Conservation (phyloP, 1,139 yeast species). For the Pichia terricola region DNA sequence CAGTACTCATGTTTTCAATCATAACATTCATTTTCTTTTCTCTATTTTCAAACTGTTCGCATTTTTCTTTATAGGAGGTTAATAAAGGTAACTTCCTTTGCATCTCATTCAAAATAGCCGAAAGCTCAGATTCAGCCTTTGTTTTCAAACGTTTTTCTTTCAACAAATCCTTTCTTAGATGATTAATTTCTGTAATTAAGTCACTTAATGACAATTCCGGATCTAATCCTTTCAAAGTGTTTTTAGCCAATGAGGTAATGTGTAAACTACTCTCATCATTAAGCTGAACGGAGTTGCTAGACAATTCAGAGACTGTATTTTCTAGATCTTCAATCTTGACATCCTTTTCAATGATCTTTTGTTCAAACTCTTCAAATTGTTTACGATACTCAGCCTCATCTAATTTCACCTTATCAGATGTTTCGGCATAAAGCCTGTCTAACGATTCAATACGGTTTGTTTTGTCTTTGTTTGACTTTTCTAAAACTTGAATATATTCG, state of each 20-base stretch:
- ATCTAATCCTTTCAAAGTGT: slow-evolving; percentile 18
- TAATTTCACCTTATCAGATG: slow-evolving; percentile 31
- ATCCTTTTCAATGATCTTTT: slow-evolving; percentile 19
- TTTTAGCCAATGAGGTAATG: slow-evolving; percentile 18
- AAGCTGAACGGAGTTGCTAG: slow-evolving; percentile 15
- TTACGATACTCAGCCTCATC: slow-evolving; percentile 27
- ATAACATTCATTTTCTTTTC: slow-evolving; percentile 41
- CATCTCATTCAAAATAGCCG: slow-evolving; percentile 62
- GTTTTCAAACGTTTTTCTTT: slow-evolving; percentile 67
- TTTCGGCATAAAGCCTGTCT: slow-evolving; percentile 36
- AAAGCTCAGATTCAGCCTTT: slow-evolving; percentile 60
- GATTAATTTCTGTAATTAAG: slow-evolving; percentile 56
- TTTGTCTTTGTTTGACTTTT: slow-evolving; percentile 40
- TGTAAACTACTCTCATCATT: slow-evolving; percentile 3
- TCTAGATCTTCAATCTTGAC: slow-evolving; percentile 35
- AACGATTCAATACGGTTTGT: slow-evolving; percentile 38
- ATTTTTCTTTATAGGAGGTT: slow-evolving; percentile 53
- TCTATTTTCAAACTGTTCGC: slow-evolving; percentile 38
- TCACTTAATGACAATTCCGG: slow-evolving; percentile 59
- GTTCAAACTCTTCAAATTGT: slow-evolving; percentile 14
- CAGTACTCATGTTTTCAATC: slow-evolving; percentile 37
- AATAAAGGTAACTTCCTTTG: slow-evolving; percentile 75
- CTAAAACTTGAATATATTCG: slow-evolving; percentile 50
- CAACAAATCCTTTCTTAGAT: slow-evolving; percentile 56
- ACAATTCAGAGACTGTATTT: slow-evolving; percentile 31